Conservation (phyloP, 257 asterid species). For the Solanum pimpinellifolium region DNA sequence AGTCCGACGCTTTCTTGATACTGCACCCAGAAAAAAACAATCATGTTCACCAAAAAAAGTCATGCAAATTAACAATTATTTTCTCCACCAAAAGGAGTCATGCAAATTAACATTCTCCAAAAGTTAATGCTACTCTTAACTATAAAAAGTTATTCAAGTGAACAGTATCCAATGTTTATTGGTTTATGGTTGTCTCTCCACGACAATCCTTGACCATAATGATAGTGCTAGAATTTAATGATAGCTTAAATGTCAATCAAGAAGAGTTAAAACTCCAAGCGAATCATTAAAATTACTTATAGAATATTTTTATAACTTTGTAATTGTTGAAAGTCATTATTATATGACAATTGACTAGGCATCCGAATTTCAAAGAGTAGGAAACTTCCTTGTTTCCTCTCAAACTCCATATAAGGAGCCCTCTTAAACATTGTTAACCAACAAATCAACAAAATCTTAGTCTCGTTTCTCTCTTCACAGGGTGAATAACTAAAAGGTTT, state of each 20-base stretch:
- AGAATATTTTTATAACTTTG: background rate
- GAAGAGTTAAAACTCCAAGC: background rate
- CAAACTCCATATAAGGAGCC: background rate
- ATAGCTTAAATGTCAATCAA: background rate
- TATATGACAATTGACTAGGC: background rate
- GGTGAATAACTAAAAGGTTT: background rate
- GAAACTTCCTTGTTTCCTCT: background rate
- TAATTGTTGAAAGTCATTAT: background rate
- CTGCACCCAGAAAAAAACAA: slow-evolving; percentile 22
- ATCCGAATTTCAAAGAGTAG: background rate
- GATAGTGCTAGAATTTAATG: background rate
- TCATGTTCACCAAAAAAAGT: background rate
- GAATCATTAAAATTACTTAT: background rate
- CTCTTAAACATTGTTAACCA: background rate
- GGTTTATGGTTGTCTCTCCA: background rate
- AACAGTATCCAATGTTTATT: background rate
- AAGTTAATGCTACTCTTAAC: background rate
- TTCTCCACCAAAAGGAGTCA: background rate
- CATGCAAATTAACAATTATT: background rate
- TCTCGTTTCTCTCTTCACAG: background rate
- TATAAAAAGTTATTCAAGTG: background rate
- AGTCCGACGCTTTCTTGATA: slow-evolving; percentile 43
- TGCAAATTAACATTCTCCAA: background rate
- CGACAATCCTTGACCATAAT: background rate
- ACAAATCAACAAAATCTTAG: background rate